Base-by-base conservation (phyloP, 2,329 filamentous ascomycete genomes). In the Pleoardoris graminearum region DNA sequence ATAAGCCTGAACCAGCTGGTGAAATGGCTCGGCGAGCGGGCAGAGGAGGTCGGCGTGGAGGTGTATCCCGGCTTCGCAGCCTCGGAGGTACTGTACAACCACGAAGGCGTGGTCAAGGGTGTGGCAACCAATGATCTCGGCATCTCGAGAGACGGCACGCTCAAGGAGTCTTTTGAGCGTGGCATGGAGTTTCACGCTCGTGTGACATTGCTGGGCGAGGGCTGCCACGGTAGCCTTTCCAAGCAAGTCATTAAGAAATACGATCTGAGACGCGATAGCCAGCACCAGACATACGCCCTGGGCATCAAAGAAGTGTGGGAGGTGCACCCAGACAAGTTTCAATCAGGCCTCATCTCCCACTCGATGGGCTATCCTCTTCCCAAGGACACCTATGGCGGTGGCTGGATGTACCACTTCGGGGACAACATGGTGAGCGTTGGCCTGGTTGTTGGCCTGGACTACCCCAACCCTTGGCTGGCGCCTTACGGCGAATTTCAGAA, bases 331-430 rank as follows among this genome's bases (percentile, higher is more conserved):
- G 91, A 90, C 65, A 97, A 96, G 76, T 97, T 97, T 76, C 82
- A 88, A 55, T 89, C 89, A 68, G 94, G 94, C 48, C 80, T 93
- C 61, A 84, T 97, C 39, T 84, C 87, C 3, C 94, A 99, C 77
- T 89, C 91, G 4, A 85, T 99, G 86, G 94, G 94, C 17, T 97
- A 96, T 68, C 94, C 94, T 17, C 77, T 99, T 38, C 85, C 91
- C 14, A 85, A 82, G 63, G 88, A 97, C 70, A 94, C 92, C 7
- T 99, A 99, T 71, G 94, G 94, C 61, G 94, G 94, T 60, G 91
- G 90, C n/a, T 99, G 91, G 87, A 92, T 99, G 90, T 99, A 99
- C 70, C 94, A 99, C 75, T 99, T 97, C 74, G 94, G 92, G 32
- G 93, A 99, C 65, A 99, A 97, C 75, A 83, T 97, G 65, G 93